Conservation (phyloP, 371 early-diverging fungal species). For the Chytridiales sp. region DNA sequence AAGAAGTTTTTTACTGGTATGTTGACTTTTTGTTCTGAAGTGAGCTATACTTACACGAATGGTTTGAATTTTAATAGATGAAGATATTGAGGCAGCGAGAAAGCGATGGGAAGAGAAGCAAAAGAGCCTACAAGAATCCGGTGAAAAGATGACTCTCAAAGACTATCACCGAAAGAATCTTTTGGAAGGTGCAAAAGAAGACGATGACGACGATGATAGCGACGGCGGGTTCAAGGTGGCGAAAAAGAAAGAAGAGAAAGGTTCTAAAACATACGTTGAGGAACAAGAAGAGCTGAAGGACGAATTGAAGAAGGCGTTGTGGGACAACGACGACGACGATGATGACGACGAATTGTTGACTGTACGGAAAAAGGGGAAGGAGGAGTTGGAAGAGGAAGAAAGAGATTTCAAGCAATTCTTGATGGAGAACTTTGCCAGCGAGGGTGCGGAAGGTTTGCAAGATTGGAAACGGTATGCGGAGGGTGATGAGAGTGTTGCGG, state of each 20-base stretch:
- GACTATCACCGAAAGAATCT: slow-evolving; percentile 78
- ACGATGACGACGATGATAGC: slow-evolving; percentile 56
- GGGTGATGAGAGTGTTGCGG: not conserved
- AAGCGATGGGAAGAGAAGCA: slow-evolving; percentile 65
- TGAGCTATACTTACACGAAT: not conserved
- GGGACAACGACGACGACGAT: slow-evolving; percentile 42
- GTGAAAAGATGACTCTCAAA: slow-evolving; percentile 65
- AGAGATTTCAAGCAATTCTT: slow-evolving; percentile 81
- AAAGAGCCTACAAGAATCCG: slow-evolving; percentile 32
- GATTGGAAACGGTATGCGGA: slow-evolving; percentile 51
- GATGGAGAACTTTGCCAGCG: slow-evolving; percentile 67
- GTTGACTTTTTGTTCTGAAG: not conserved
- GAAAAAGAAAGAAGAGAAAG: slow-evolving; percentile 19
- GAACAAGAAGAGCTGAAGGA: slow-evolving; percentile 79
- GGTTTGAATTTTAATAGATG: slow-evolving; percentile 39
- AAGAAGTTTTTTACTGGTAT: slow-evolving; percentile 67
- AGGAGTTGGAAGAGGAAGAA: slow-evolving; percentile 76
- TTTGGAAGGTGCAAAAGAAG: slow-evolving; percentile 55
- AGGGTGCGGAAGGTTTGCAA: slow-evolving; percentile 52
- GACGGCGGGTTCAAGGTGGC: slow-evolving; percentile 34
- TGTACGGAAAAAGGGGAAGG: slow-evolving; percentile 66
- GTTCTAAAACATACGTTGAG: slow-evolving; percentile 44
- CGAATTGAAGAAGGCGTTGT: slow-evolving; percentile 52
- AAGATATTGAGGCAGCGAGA: slow-evolving; percentile 60
- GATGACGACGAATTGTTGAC: slow-evolving; percentile 70